Percentiles rank a stretch among this genome's conserved stretches.
phyloP scores from a whole-genome alignment of 2,329 filamentous ascomycete genomes.

The Plenodomus lindquistii region DNA sequence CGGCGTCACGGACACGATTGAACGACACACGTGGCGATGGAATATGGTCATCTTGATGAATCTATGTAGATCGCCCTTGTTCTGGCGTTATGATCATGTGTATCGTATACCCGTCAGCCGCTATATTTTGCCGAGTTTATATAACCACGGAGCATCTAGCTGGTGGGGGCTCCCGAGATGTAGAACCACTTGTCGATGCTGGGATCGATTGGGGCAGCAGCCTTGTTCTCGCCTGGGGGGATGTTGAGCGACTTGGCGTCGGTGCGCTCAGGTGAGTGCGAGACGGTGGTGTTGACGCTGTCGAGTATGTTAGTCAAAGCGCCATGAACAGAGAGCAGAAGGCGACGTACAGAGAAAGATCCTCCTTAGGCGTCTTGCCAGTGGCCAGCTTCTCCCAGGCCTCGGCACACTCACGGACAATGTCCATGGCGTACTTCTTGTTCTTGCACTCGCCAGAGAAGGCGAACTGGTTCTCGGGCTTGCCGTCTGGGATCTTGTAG shows the following conservation, averaged over 20 bases:
- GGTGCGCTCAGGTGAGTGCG: conserved; percentile 73
- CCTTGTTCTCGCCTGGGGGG: conserved; percentile 76
- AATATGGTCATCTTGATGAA: conserved; percentile 19
- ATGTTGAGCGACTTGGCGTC: conserved; percentile 73
- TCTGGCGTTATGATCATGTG: conserved; percentile 13
- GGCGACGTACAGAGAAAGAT: conserved; percentile 77
- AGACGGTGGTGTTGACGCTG: conserved; percentile 80
- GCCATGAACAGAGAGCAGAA: conserved; percentile 21
- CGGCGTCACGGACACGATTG: conserved; percentile 26
- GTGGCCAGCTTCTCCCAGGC: conserved; percentile 96
- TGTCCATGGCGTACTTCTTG: conserved; percentile 96
- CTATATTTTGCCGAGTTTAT: conserved; percentile 3
- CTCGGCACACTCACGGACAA: conserved; percentile 93
- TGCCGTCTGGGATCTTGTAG: conserved; percentile 99
- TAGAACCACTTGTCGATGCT: conserved; percentile 99
- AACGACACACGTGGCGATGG: not conserved
- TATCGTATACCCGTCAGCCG: not conserved
- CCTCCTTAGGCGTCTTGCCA: conserved; percentile 79
- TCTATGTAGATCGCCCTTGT: conserved; percentile 19
- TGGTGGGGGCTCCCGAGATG: conserved; percentile 80
- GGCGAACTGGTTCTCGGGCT: conserved; percentile 99
- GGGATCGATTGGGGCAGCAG: conserved; percentile 86
- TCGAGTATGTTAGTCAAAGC: conserved; percentile 19
- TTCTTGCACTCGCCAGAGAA: conserved; percentile 99
- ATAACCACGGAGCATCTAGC: conserved; percentile 1